A percentile compares a stretch with the other conserved stretches of the same genome.
phyloP scores from a whole-genome alignment of 495 filamentous ascomycete genomes.

The Trypethelium eluteriae region DNA sequence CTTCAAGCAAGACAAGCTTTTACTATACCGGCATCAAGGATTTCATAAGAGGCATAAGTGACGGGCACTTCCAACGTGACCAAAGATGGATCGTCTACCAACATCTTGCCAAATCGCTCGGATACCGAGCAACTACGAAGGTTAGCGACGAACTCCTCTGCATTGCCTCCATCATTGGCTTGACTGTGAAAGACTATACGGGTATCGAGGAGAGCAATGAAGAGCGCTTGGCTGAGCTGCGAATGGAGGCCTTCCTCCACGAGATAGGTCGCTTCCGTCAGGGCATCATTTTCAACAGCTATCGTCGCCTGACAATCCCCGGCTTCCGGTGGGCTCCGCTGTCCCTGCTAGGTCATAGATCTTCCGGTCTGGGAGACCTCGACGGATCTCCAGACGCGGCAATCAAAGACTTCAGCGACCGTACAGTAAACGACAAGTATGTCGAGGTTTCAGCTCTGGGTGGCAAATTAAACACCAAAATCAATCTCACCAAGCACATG shows the following conservation, averaged over 20 bases:
- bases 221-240: conserved; percentile 8
- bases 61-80: conserved; percentile 8
- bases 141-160: conserved; percentile 15
- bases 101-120: conserved; percentile 13
- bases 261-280: conserved; percentile 15
- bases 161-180: conserved; percentile 13
- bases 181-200: conserved; percentile 12
- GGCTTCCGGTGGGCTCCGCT: conserved; percentile 18
- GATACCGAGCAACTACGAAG: conserved; percentile 14
- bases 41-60: conserved; percentile 13
- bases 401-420: conserved; percentile 15
- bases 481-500: conserved; percentile 17
- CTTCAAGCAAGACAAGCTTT: conserved; percentile 13
- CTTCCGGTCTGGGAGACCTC: conserved; percentile 14
- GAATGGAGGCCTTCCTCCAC: conserved; percentile 14
- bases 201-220: conserved; percentile 10
- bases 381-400: conserved; percentile 11
- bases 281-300: conserved; percentile 17
- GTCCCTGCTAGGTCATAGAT: conserved; percentile 13
- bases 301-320: conserved; percentile 14
- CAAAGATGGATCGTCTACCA: conserved; percentile 14
- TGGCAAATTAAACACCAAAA: conserved; percentile 5
- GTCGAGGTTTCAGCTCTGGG: conserved; percentile 11
- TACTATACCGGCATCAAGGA: conserved; percentile 13
- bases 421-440: conserved; percentile 7